Evolutionary conservation across 805 yeast genomes (phyloP).

Genomic region (Lipomyces japonicus): DNA sequence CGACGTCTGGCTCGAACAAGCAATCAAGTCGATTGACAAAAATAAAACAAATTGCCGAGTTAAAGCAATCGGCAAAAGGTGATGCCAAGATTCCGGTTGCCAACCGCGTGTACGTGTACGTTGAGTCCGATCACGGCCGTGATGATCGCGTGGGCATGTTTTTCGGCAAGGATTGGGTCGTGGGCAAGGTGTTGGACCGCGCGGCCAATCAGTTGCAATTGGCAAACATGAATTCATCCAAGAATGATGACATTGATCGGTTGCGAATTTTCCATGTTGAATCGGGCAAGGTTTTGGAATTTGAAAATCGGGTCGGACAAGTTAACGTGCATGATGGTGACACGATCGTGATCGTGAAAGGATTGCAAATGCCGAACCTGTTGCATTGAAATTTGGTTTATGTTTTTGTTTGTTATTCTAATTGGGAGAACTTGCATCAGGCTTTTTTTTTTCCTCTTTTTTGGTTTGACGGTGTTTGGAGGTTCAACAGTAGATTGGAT

Average conservation of each 20-base stretch:
- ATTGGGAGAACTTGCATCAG: no score
- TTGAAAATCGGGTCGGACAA: constrained; percentile 42
- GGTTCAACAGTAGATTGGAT: no score
- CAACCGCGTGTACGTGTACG: constrained; percentile 52
- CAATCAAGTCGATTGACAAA: constrained; percentile 14
- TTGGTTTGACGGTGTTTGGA: no score
- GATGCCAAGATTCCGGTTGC: constrained; percentile 43
- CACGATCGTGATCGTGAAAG: constrained; percentile 51
- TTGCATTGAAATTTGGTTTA: no score
- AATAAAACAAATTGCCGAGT: constrained; percentile 40
- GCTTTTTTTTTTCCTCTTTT: no score
- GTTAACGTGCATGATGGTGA: constrained; percentile 49
- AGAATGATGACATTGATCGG: constrained; percentile 43
- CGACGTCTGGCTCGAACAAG: not conserved
- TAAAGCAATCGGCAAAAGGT: constrained; percentile 52
- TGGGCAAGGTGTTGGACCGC: constrained; percentile 56
- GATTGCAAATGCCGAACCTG: constrained; percentile 35
- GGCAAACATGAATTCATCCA: constrained; percentile 45
- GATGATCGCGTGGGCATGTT: constrained; percentile 38
- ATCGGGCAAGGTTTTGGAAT: constrained; percentile 38
- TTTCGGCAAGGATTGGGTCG: constrained; percentile 55
- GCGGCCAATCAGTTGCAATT: constrained; percentile 48
- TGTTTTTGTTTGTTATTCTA: no score
- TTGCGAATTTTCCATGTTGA: constrained; percentile 47
- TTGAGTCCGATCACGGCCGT: constrained; percentile 22